Base-by-base conservation (phyloP, 495 filamentous ascomycete species). In the Aspergillus sclerotioniger region DNA sequence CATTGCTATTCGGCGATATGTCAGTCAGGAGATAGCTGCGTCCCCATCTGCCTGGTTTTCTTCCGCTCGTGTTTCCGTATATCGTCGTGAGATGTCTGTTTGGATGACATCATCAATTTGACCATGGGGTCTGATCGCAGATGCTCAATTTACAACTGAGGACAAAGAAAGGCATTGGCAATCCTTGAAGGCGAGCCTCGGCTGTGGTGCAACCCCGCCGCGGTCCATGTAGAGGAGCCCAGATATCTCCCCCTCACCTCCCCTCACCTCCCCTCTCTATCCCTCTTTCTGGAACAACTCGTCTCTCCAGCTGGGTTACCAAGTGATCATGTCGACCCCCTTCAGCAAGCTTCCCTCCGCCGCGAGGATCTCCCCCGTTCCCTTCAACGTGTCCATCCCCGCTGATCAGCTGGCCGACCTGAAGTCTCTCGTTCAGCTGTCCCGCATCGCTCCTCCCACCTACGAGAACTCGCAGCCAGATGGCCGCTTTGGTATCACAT, bases 401-500 rank as follows among this genome's bases (percentile, higher is more conserved):
- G 78, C 83, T 25, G 51, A 70, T 15, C 65, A 80, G 12, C 52
- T 86, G 15, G 67, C 68, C 6, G 79, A 81, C 15, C 74, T 86
- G 48, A 66, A 79, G 53, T 71, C 71, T 13, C 73, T 87, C 8
- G 60, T 87, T 8, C 67, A 71, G 53, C 58, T 82, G 7, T 78
- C 83, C 29, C 80, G 73, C 56, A 68, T 86, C 8, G 81, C 76
- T 0, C 81, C 80, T 0, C 57, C 67, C n/a, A 71, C 82, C 2
- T 87, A 72, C 32, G 81, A 84, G 67, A 82, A 77, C 60, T 63
- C 65, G 1, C 74, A 77, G 15, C 39, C 64, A 15, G 74, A 84
- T 51, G 54, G 65, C 45, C 70, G 69, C 13, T 85, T 76, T 64
- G 87, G 87, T 8, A 66, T 87, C 45, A 77, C 79, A 0, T 74